Evolutionary conservation across 352 stramenopile species (phyloP).

Genomic region (Elongisporangium senticosum): DNA sequence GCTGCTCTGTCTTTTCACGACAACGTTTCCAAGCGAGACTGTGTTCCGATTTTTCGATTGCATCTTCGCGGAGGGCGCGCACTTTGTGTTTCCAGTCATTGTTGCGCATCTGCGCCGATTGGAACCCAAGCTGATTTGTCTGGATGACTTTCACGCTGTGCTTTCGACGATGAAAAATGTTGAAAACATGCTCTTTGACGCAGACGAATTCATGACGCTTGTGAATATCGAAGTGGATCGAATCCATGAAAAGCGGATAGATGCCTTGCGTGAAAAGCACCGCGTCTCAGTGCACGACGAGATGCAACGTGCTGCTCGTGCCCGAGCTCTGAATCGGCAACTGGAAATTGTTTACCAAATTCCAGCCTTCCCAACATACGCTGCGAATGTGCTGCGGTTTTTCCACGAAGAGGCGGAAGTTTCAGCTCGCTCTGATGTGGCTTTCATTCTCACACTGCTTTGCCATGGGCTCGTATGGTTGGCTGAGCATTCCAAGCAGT

Average conservation of each 20-base stretch:
- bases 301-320: slow-evolving; percentile 61
- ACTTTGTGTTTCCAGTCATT: slow-evolving; percentile 82
- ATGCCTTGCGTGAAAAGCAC: slow-evolving; percentile 43
- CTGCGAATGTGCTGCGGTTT: slow-evolving; percentile 57
- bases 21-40: slow-evolving; percentile 83
- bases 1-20: slow-evolving; percentile 89
- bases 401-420: slow-evolving; percentile 73
- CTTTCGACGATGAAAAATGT: slow-evolving; percentile 68
- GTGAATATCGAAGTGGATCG: slow-evolving; percentile 36
- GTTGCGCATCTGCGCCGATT: slow-evolving; percentile 69
- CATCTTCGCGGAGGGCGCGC: slow-evolving; percentile 76
- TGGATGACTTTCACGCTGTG: slow-evolving; percentile 67
- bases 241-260: slow-evolving; percentile 31
- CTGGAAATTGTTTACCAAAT: slow-evolving; percentile 73
- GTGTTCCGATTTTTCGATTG: slow-evolving; percentile 86
- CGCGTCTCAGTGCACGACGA: slow-evolving; percentile 55
- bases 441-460: slow-evolving; percentile 72
- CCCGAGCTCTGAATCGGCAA: slow-evolving; percentile 57
- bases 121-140: slow-evolving; percentile 34
- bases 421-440: slow-evolving; percentile 64
- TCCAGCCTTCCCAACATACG: slow-evolving; percentile 66
- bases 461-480: slow-evolving; percentile 81
- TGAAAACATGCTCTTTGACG: slow-evolving; percentile 59
- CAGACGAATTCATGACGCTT: slow-evolving; percentile 49
- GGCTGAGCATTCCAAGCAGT: slow-evolving; percentile 64